A percentile compares a stretch with the other conserved stretches of the same genome.
Conservation (phyloP, 441 rosid species). For the Populus tomentosa region DNA sequence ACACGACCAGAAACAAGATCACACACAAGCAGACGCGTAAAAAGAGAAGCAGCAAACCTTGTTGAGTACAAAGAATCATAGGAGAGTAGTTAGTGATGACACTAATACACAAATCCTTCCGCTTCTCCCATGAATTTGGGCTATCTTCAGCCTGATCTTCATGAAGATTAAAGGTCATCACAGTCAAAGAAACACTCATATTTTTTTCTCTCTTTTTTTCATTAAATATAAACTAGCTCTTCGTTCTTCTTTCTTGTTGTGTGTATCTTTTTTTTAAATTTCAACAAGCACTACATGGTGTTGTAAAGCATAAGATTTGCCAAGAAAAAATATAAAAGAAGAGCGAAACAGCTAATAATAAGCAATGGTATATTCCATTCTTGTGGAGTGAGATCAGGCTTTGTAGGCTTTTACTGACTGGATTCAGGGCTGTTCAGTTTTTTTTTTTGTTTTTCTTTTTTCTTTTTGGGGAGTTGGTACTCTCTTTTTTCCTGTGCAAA, state of each 20-base stretch:
- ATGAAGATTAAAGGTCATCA: slow-evolving; percentile 87
- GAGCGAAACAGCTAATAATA: not conserved
- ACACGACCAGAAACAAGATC: slow-evolving; percentile 20
- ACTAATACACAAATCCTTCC: slow-evolving; percentile 83
- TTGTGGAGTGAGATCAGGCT: not conserved
- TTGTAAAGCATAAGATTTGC: not conserved
- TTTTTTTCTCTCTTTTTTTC: slow-evolving; percentile 6
- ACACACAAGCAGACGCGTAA: not conserved
- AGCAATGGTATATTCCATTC: not conserved
- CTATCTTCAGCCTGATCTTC: slow-evolving; percentile 77
- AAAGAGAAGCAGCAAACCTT: slow-evolving; percentile 40
- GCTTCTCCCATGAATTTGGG: slow-evolving; percentile 79
- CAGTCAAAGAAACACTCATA: slow-evolving; percentile 80
- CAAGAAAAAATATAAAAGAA: not conserved
- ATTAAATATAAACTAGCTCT: not conserved
- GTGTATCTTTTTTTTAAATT: not conserved
- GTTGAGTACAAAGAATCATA: slow-evolving; percentile 81
- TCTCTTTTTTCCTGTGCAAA: not conserved
- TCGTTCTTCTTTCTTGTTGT: not conserved
- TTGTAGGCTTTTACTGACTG: not conserved
- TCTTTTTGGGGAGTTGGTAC: not conserved
- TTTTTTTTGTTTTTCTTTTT: too few relatives aligned
- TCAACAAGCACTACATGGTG: not conserved
- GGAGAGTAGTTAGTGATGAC: slow-evolving; percentile 86
- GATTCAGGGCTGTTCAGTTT: not conserved